phyloP scores from a whole-genome alignment of 2,329 filamentous ascomycete genomes.

The Nigrospora osmanthi region DNA sequence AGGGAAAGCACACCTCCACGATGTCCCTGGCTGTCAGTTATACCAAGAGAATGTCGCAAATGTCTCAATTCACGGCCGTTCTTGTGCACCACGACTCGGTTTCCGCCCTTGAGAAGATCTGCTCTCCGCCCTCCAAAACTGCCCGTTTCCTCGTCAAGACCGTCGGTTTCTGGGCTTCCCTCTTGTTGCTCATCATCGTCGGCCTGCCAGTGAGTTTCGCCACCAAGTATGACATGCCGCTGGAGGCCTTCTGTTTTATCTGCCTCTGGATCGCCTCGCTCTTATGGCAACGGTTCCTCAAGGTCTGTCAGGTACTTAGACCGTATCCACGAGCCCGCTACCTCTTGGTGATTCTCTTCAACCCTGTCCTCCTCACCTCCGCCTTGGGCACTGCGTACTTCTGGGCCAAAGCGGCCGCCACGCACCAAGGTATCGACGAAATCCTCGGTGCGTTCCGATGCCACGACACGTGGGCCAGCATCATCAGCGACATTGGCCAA shows the following conservation, averaged over 20 bases:
- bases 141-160: neutral
- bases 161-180: slow-evolving; percentile 13
- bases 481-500: slow-evolving; percentile 9
- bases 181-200: slow-evolving; percentile 13
- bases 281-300: slow-evolving; percentile 17
- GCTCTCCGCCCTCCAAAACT: neutral
- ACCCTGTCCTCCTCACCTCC: slow-evolving; percentile 18
- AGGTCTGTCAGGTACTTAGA: slow-evolving; percentile 9
- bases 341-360: slow-evolving; percentile 14
- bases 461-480: slow-evolving; percentile 14
- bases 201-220: slow-evolving; percentile 17
- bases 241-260: slow-evolving; percentile 17
- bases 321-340: slow-evolving; percentile 8
- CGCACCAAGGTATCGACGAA: slow-evolving; percentile 8
- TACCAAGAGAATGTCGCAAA: slow-evolving; percentile 8
- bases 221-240: slow-evolving; percentile 15
- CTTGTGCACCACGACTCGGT: slow-evolving; percentile 9
- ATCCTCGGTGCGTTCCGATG: slow-evolving; percentile 15
- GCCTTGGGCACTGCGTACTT: slow-evolving; percentile 18
- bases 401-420: slow-evolving; percentile 17
- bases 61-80: slow-evolving; percentile 7
- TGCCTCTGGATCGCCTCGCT: slow-evolving; percentile 18
- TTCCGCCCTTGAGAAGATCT: slow-evolving; percentile 3
- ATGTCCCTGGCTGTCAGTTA: slow-evolving; percentile 5
- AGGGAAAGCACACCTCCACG: neutral